A percentile compares a stretch with the other conserved stretches of the same genome.
Evolutionary conservation across 2,329 filamentous ascomycete genomes (phyloP).

Genomic region (Cladophialophora carrionii): DNA sequence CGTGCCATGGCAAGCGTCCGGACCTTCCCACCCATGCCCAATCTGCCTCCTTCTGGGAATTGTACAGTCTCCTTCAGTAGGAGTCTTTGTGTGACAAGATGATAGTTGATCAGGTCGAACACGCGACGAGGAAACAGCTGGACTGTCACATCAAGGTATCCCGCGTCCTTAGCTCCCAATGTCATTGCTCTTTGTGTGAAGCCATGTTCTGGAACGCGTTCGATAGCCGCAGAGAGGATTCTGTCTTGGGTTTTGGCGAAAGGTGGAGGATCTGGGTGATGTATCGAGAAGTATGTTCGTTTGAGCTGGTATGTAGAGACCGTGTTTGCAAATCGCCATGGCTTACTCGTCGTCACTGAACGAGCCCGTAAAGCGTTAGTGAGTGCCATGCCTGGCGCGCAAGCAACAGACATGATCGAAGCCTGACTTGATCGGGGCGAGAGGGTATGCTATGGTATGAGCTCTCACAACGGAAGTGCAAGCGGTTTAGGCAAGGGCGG

Average conservation of each 20-base stretch:
- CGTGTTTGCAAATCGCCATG: background rate
- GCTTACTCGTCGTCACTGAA: background rate
- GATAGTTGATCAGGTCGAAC: conserved; percentile 80
- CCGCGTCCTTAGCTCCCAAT: conserved; percentile 78
- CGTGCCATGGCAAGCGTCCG: conserved; percentile 74
- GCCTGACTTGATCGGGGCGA: background rate
- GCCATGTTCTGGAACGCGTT: conserved; percentile 77
- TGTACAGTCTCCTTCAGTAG: conserved; percentile 57
- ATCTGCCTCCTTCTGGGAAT: conserved; percentile 34
- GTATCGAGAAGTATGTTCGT: conserved; percentile 70
- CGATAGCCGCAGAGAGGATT: conserved; percentile 80
- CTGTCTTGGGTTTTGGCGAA: conserved; percentile 71
- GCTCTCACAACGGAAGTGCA: background rate
- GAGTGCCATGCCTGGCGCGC: too few species aligned
- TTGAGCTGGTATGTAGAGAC: background rate
- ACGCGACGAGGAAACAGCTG: conserved; percentile 78
- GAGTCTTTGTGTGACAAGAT: conserved; percentile 69
- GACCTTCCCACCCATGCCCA: conserved; percentile 66
- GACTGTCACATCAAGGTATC: conserved; percentile 83
- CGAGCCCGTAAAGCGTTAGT: background rate
- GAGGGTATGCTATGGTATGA: conserved; percentile 1
- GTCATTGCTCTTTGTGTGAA: conserved; percentile 76
- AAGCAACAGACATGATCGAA: conserved; percentile 8
- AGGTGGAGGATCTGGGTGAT: conserved; percentile 64
- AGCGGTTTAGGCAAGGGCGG: background rate